Evolutionary conservation across 345 rosid genomes (phyloP).

Genomic region (Dipteronia dyeriana): DNA sequence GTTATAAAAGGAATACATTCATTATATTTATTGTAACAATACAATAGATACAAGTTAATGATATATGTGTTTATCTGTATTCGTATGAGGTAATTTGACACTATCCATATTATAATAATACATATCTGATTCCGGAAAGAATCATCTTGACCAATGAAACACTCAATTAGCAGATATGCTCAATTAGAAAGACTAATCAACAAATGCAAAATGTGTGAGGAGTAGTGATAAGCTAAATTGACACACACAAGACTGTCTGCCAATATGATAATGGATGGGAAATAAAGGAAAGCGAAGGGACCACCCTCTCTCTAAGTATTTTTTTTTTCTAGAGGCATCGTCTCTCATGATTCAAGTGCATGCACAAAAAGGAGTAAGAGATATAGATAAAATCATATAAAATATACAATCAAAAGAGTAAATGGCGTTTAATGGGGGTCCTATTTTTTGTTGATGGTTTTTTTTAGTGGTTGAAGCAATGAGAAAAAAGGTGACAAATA

Average conservation of each 20-base stretch:
- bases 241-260: conserved; percentile 20
- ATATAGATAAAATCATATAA: neutral
- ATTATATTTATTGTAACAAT: too few species aligned
- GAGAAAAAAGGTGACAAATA: conserved; percentile 25
- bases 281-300: neutral
- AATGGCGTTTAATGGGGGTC: neutral
- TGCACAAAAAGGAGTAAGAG: conserved; percentile 12
- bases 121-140: too few species aligned
- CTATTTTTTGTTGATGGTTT: conserved; percentile 2
- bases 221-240: conserved; percentile 9
- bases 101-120: too few species aligned
- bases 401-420: neutral
- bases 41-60: too few species aligned
- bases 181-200: neutral
- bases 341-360: conserved; percentile 28
- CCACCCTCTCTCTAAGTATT: too few species aligned
- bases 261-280: conserved; percentile 19
- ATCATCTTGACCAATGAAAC: too few species aligned
- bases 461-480: conserved; percentile 41
- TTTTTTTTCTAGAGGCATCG: neutral
- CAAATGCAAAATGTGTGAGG: neutral
- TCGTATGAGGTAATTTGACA: too few species aligned
- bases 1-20: too few species aligned
- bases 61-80: too few species aligned
- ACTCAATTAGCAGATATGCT: neutral